Evolutionary conservation across 2,329 filamentous ascomycete species (phyloP).

Genomic region (Aspergillus tubingensis): DNA sequence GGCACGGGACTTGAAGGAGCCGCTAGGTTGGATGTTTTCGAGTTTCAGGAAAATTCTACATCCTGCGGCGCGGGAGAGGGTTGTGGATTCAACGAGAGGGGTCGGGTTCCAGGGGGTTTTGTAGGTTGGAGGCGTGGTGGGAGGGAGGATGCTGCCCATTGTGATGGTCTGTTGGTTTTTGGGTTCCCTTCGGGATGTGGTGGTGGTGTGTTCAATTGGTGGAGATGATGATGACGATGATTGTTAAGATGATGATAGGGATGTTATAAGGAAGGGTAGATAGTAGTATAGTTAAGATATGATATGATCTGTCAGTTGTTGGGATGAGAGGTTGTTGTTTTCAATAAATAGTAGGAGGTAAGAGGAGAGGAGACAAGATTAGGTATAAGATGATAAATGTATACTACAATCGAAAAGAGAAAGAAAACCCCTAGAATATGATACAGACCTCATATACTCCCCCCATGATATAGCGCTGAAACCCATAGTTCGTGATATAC

Average conservation of each 20-base stretch:
- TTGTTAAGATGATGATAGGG: background rate
- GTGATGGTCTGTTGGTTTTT: conserved; percentile 12
- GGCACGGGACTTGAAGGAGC: conserved; percentile 80
- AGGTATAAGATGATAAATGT: conserved; percentile 7
- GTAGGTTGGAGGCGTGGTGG: conserved; percentile 28
- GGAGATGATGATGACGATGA: too few species aligned
- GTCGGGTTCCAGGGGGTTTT: conserved; percentile 68
- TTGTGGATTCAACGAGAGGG: conserved; percentile 66
- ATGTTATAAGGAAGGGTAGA: background rate
- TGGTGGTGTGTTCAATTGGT: too few species aligned
- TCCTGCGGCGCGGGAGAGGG: conserved; percentile 69
- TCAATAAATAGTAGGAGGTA: background rate
- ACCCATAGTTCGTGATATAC: conserved; percentile 33
- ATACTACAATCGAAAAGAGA: conserved; percentile 8
- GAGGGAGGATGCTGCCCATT: conserved; percentile 41
- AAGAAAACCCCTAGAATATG: conserved; percentile 5
- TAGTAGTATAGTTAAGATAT: background rate
- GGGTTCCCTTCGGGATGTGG: too few species aligned
- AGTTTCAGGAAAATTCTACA: conserved; percentile 84
- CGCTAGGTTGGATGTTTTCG: conserved; percentile 79
- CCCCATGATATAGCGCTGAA: conserved; percentile 24
- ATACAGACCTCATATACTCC: conserved; percentile 16
- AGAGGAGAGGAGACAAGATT: background rate
- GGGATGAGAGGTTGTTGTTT: background rate
- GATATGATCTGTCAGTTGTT: background rate